Conservation (phyloP, 2,329 filamentous ascomycete species). For the Ophioceras dolichostomum region DNA sequence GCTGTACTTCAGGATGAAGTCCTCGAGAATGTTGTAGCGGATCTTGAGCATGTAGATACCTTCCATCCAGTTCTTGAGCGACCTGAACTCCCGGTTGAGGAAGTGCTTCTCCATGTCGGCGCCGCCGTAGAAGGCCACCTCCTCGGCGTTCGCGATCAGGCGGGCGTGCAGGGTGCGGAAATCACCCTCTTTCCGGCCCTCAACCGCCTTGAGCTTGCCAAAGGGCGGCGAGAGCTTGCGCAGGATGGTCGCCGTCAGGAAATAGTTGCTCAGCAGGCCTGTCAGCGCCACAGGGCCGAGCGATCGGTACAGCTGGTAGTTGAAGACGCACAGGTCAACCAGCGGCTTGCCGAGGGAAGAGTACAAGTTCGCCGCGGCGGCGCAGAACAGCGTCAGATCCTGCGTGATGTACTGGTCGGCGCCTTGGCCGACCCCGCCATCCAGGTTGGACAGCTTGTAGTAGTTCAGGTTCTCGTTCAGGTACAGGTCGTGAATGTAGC, state of each 20-base stretch:
- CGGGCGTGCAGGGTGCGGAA: conserved; percentile 86
- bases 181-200: conserved; percentile 89
- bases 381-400: conserved; percentile 90
- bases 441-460: conserved; percentile 87
- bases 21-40: conserved; percentile 95
- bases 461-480: conserved; percentile 92
- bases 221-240: conserved; percentile 86
- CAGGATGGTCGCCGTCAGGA: conserved; percentile 82
- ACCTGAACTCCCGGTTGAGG: conserved; percentile 82
- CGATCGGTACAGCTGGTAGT: conserved; percentile 89
- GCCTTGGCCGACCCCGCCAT: conserved; percentile 82
- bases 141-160: conserved; percentile 91
- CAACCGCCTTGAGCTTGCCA: conserved; percentile 90
- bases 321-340: conserved; percentile 96
- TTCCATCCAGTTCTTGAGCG: conserved; percentile 94
- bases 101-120: conserved; percentile 92
- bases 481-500: conserved; percentile 96
- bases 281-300: conserved; percentile 79
- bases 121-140: conserved; percentile 94
- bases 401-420: conserved; percentile 97
- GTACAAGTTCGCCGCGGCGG: conserved; percentile 82
- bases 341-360: conserved; percentile 96
- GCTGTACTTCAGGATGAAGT: conserved; percentile 95
- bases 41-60: conserved; percentile 97
- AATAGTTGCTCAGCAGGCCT: conserved; percentile 84